These are phyloP conservation scores for Quillaja saponaria DNA, from an alignment of 306 rosid genomes.

Conservation along the genomic window DNA sequence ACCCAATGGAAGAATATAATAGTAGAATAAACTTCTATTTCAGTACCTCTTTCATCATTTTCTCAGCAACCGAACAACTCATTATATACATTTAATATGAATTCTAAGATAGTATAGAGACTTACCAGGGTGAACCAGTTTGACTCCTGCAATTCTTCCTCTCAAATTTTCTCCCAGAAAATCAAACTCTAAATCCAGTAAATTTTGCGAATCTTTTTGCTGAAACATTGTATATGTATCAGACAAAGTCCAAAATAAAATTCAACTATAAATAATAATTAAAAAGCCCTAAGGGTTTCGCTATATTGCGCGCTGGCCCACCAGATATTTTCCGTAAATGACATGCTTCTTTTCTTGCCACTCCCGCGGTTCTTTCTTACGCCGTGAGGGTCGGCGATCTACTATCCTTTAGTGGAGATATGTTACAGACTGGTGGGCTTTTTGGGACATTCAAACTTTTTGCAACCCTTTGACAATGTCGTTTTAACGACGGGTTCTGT, in stretches of 20 bases:
- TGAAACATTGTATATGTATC: background rate
- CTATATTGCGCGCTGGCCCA: constrained; percentile 30
- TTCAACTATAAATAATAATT: background rate
- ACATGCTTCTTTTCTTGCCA: background rate
- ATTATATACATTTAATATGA: too few species aligned
- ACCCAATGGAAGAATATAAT: too few species aligned
- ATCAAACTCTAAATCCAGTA: too few species aligned
- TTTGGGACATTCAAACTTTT: too few species aligned
- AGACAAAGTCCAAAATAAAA: background rate
- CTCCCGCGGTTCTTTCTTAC: background rate
- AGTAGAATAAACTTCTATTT: background rate
- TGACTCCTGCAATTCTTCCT: background rate
- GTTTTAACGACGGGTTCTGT: too few species aligned
- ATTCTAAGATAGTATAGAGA: too few species aligned
- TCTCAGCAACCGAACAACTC: constrained; percentile 1
- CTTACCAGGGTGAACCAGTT: too few species aligned
- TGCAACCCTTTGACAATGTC: too few species aligned
- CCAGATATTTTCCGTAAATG: constrained; percentile 36
- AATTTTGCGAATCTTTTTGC: too few species aligned
- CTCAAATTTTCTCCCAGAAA: background rate
- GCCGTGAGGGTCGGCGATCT: too few species aligned
- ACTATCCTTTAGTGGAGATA: too few species aligned
- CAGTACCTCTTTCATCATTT: background rate
- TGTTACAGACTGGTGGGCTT: too few species aligned
- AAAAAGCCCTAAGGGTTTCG: background rate